Base-by-base conservation (phyloP, 2,329 filamentous ascomycete genomes). In the Verticillium dahliae region DNA sequence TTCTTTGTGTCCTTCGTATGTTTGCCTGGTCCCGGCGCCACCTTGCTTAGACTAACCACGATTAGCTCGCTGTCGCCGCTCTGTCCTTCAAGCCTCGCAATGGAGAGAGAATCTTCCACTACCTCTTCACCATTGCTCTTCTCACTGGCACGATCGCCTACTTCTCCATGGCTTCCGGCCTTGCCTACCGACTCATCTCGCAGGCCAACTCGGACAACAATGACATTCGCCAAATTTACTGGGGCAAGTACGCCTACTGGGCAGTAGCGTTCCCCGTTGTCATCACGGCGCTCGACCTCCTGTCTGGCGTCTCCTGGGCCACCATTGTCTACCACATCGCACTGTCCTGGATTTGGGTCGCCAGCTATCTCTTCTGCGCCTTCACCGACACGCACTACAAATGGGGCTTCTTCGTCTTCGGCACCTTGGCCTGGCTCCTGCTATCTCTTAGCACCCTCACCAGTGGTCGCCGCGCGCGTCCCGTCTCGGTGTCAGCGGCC, bases 401-500 rank as follows among this genome's bases (percentile, higher is more conserved):
- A 71, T 85, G 82, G 82, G 83, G 83, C 6, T 85, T 83, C 75
- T 85, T 74, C 68, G 77, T 73, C 64, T 82, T 84, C 61, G 82
- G 81, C 65, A 80, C 78, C 14, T 63, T 78, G 15, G 78, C 80
- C 45, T 81, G 74, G 62, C 41, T 79, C 6, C 71, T 80, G 58
- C 74, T 85, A n/a, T 76, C 77, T 34, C 71, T 73, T 69, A 76
- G 74, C 64, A 81, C 78, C 2, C 65, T 83, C 35, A 65, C 70
- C 58, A 69, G 74, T 57, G 76, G 78, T 62, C 69, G 69, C 7
- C 68, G 70, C 41, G 73, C 1, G 79, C 80, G 13, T 67, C 65
- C 45, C 76, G 77, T 55, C 68, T 82, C 57, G 78, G 76, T 14
- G 70, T 80, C 62, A 65, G 67, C 52, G 67, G 77, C 55, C 76